Percentiles rank a stretch among this genome's conserved stretches.
phyloP scores from a whole-genome alignment of 176 grass and related monocot species.

The Oryza nivara region DNA sequence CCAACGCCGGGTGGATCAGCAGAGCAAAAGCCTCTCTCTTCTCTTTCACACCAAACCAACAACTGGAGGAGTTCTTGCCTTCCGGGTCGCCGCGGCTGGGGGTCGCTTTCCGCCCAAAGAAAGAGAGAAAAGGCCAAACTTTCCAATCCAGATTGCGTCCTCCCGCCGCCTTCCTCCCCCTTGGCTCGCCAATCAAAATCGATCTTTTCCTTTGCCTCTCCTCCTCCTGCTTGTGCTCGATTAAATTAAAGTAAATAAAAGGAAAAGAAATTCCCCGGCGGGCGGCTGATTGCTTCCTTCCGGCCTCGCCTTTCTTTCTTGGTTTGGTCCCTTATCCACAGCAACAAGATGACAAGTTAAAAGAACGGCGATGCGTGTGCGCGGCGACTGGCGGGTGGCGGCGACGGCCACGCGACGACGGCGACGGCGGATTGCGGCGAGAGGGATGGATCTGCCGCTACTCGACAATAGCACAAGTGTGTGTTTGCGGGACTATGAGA shows the following conservation, averaged over 20 bases:
- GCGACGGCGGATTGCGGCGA: not conserved
- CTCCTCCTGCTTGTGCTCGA: constrained; percentile 42
- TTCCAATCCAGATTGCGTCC: constrained; percentile 40
- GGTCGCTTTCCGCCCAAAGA: constrained; percentile 46
- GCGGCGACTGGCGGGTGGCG: too few relatives aligned
- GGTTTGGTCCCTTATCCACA: constrained; percentile 28
- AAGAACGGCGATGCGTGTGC: not conserved
- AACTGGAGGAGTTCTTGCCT: constrained; percentile 28
- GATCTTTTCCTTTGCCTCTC: constrained; percentile 7
- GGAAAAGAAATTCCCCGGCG: too few relatives aligned
- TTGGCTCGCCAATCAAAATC: constrained; percentile 8
- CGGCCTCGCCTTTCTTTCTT: not conserved
- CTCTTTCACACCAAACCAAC: constrained; percentile 12
- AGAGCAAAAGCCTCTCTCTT: not conserved
- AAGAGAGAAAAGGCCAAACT: not conserved
- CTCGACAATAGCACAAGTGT: not conserved
- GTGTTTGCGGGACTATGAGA: too few relatives aligned
- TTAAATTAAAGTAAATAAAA: not conserved
- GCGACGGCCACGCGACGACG: not conserved
- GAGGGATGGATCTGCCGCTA: not conserved
- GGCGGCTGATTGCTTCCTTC: constrained; percentile 19
- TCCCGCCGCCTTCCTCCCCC: constrained; percentile 14
- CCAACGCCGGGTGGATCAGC: constrained; percentile 1
- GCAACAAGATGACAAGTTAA: not conserved
- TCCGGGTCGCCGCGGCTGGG: constrained; percentile 43